Evolutionary conservation across 2,329 filamentous ascomycete genomes (phyloP), one percentile per base, ranked within the genome.

Genomic region (Pseudopyrenochaeta lycopersici): DNA sequence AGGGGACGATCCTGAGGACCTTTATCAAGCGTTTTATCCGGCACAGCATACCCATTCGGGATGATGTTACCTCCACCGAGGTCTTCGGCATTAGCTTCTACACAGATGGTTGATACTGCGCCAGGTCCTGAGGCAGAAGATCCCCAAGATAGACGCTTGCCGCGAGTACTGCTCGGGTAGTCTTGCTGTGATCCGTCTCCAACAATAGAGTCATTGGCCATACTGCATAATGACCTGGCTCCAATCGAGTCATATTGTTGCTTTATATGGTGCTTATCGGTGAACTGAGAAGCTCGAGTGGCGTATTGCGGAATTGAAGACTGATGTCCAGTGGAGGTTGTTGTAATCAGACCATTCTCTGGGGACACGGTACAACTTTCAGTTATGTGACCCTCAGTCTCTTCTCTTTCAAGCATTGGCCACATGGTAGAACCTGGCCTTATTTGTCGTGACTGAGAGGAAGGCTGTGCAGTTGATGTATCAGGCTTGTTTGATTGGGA

Each of bases 11-110:
- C 41, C 10, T 52, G 54, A 12, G 12, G 2, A 3, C 14, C 1
- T 5, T 42, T 49, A 2, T 49, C 32, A 7, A 32, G 35, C 2
- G 38, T 12, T 1, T 43, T 33, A 10, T 52, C 29, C 7, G 60
- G 40, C 2, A 62, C 20, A 4, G 49, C 10, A 21, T 62, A 62
- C 2, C 60, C 40, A 9, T 54, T 56, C 35, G 63, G 56, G 1
- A 55, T 39, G 3, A 42, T 18, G 5, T 45, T 33, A 20, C 18
- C 20, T 7, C 43, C 42, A 17, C 65, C 67, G 12, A 66, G 48
- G 17, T 72, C 39, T 11, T 71, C 29, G 12, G 41, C 42, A 33
- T 73, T 68, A n/a, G 69, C 70, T 23, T 72, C 67, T 30, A 56
- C 41, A 18, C 45, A 47, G 15, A 72, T 68, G 4, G 33, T 72